Conservation (phyloP, 1,139 yeast species). For the Magnusiomyces magnusii region DNA sequence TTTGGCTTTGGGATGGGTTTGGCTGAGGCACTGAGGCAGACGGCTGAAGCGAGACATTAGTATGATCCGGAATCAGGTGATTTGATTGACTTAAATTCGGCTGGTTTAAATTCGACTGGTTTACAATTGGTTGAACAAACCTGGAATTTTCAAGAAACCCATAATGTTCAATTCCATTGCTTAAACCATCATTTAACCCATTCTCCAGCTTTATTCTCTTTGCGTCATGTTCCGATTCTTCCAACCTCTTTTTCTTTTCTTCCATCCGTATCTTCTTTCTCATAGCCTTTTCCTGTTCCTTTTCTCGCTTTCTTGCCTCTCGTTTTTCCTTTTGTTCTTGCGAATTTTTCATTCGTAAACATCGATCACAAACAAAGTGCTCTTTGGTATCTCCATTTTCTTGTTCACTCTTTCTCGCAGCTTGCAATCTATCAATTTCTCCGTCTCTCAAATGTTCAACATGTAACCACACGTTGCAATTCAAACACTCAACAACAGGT, state of each 20-base stretch:
- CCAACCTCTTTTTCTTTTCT: background rate
- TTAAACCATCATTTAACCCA: too few species aligned
- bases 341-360: slow-evolving; percentile 1
- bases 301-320: slow-evolving; percentile 5
- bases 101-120: too few species aligned
- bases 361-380: slow-evolving; percentile 15
- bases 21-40: too few species aligned
- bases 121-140: too few species aligned
- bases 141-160: too few species aligned
- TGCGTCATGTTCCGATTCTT: too few species aligned
- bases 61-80: too few species aligned
- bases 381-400: background rate
- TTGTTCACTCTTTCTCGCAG: slow-evolving; percentile 4
- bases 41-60: too few species aligned
- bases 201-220: too few species aligned
- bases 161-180: too few species aligned
- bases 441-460: slow-evolving; percentile 29
- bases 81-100: too few species aligned
- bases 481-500: slow-evolving; percentile 34
- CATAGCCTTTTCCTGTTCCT: slow-evolving; percentile 4
- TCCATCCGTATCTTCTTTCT: background rate
- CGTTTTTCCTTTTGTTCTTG: slow-evolving; percentile 3
- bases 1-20: too few species aligned
- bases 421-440: slow-evolving; percentile 4
- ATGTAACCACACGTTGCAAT: slow-evolving; percentile 40